These are phyloP conservation scores for Aurinia saxatilis DNA, from an alignment of 345 rosid genomes.

Conservation along the genomic window DNA sequence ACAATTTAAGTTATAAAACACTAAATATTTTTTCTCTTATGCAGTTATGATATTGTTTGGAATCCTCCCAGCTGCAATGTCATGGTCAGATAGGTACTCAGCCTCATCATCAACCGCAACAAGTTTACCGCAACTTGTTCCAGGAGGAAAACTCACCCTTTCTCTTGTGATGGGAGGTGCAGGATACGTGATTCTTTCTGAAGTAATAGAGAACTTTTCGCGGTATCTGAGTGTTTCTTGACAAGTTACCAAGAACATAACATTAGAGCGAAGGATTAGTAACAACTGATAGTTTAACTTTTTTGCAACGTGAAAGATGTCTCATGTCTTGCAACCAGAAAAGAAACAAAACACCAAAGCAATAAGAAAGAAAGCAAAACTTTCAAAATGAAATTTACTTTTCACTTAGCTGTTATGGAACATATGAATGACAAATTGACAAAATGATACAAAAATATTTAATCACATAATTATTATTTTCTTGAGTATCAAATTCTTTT, in stretches of 20 bases:
- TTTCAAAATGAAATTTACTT: constrained; percentile 2
- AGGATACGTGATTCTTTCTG: constrained; percentile 53
- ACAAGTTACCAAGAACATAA: not conserved
- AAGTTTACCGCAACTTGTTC: constrained; percentile 44
- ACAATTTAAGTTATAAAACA: not conserved
- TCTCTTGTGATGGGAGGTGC: constrained; percentile 50
- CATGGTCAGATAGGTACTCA: constrained; percentile 83
- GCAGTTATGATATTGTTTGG: constrained; percentile 76
- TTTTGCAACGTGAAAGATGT: constrained; percentile 6
- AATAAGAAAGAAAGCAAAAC: constrained; percentile 7
- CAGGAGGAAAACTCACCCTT: constrained; percentile 69
- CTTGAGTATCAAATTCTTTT: too few relatives aligned
- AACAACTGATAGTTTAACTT: not conserved
- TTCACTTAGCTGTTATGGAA: too few relatives aligned
- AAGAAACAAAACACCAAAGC: not conserved
- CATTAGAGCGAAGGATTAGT: not conserved
- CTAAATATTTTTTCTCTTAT: not conserved
- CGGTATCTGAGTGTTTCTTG: not conserved
- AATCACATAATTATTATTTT: too few relatives aligned
- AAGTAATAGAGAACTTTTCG: constrained; percentile 29
- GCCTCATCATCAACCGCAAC: constrained; percentile 26
- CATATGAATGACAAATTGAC: too few relatives aligned
- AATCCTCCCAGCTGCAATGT: constrained; percentile 86
- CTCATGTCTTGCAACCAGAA: constrained; percentile 13
- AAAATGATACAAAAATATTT: too few relatives aligned